Conservation (phyloP, 148 eudicot genomes). For the Tetragonia tetragonoides region DNA sequence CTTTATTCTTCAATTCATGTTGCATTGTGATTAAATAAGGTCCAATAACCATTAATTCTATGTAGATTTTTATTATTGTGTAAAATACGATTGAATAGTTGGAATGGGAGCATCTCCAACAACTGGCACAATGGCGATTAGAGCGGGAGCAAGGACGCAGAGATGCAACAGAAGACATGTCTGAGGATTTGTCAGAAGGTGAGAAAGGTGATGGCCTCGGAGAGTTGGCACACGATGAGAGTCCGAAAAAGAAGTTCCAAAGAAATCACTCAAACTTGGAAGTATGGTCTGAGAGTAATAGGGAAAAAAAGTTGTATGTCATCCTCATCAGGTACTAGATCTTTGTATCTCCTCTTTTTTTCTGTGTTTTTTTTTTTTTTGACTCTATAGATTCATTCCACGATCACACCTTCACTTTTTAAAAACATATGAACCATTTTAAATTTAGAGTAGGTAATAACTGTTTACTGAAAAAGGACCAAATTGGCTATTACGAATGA, state of each 20-base stretch:
- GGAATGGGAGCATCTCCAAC: slow-evolving; percentile 67
- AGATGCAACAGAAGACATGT: slow-evolving; percentile 70
- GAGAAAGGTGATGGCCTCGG: slow-evolving; percentile 42
- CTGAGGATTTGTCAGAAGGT: slow-evolving; percentile 62
- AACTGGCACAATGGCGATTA: slow-evolving; percentile 47
- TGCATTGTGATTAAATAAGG: too few species aligned
- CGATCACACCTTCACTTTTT: too few species aligned
- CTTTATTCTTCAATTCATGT: too few species aligned
- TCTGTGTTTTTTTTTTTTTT: too few species aligned
- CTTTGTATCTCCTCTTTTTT: too few species aligned
- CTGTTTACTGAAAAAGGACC: too few species aligned
- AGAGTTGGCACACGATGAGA: slow-evolving; percentile 37
- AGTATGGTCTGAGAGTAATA: slow-evolving; percentile 57
- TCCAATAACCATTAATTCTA: too few species aligned
- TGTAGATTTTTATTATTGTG: too few species aligned
- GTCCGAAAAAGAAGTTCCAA: slow-evolving; percentile 43
- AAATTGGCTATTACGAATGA: too few species aligned
- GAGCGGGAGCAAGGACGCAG: slow-evolving; percentile 60
- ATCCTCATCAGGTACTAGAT: slow-evolving; percentile 54
- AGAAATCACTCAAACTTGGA: slow-evolving; percentile 47
- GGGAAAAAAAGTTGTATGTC: slow-evolving; percentile 69
- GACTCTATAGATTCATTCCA: too few species aligned
- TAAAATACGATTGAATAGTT: slow-evolving; percentile 28
- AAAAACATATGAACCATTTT: too few species aligned
- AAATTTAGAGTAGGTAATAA: too few species aligned